These are phyloP conservation scores for Lichtheimia corymbifera DNA, from an alignment of 371 early-diverging fungal species.

Conservation along the genomic window DNA sequence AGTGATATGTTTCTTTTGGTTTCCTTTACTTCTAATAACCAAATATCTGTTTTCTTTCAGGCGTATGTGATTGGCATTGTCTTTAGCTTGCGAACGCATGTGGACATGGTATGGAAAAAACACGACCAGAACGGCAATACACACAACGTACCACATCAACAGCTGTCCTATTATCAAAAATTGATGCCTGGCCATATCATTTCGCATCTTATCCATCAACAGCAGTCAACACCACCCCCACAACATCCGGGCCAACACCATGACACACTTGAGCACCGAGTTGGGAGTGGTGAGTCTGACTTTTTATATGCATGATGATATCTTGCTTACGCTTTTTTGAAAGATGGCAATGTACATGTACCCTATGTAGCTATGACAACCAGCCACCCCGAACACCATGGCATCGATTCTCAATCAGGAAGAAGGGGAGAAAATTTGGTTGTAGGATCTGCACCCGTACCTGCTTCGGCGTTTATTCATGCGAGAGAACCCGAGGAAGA, in stretches of 20 bases:
- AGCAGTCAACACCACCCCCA: conserved; percentile 2
- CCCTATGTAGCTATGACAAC: background rate
- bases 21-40: background rate
- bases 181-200: conserved; percentile 44
- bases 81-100: conserved; percentile 93
- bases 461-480: conserved; percentile 20
- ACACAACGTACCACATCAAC: conserved; percentile 4
- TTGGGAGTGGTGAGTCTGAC: background rate
- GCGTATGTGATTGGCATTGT: conserved; percentile 89
- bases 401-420: background rate
- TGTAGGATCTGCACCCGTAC: background rate
- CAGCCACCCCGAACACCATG: background rate
- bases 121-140: conserved; percentile 28
- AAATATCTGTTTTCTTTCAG: conserved; percentile 14
- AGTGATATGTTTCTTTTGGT: background rate
- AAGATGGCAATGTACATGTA: background rate
- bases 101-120: conserved; percentile 82
- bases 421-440: background rate
- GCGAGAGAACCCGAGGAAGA: conserved; percentile 42
- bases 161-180: conserved; percentile 29
- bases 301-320: background rate
- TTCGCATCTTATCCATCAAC: conserved; percentile 43
- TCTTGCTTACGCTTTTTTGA: no score
- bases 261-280: conserved; percentile 14
- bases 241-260: background rate